Percentiles rank a stretch among this genome's conserved stretches.
Evolutionary conservation across 2,329 filamentous ascomycete species (phyloP).

Genomic region (Hypoxylon sp.): DNA sequence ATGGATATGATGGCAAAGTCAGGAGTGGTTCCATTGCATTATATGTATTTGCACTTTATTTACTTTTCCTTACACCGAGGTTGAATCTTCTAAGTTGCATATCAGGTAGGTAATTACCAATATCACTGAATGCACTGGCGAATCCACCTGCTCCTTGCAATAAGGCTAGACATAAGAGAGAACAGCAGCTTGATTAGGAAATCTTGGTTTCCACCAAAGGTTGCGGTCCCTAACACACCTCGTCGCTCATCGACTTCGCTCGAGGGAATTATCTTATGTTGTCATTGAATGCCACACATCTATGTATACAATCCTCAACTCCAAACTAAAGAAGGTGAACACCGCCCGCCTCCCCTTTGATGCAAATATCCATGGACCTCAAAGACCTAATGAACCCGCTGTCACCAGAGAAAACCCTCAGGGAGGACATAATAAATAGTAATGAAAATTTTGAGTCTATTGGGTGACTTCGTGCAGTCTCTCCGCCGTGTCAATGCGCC

Average conservation of each 20-base stretch:
- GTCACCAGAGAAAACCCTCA: constrained; percentile 7
- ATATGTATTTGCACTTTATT: constrained; percentile 1
- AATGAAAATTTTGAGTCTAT: constrained; percentile 48
- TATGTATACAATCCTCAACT: constrained; percentile 48
- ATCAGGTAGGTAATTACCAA: not conserved
- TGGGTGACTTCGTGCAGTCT: constrained; percentile 55
- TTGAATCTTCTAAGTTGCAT: constrained; percentile 10
- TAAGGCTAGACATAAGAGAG: constrained; percentile 27
- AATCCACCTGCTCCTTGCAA: constrained; percentile 17
- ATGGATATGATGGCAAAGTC: not conserved
- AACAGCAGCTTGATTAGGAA: constrained; percentile 12
- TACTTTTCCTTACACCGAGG: not conserved
- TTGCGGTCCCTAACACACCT: constrained; percentile 2
- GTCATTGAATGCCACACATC: constrained; percentile 45
- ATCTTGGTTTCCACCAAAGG: constrained; percentile 21
- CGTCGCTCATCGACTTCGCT: constrained; percentile 31
- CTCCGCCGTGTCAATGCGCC: constrained; percentile 58
- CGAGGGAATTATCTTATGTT: constrained; percentile 36
- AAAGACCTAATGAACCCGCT: constrained; percentile 24
- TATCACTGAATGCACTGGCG: constrained; percentile 7
- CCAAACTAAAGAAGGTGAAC: constrained; percentile 37
- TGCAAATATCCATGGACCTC: constrained; percentile 42
- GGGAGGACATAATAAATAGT: constrained; percentile 17
- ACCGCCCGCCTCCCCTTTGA: constrained; percentile 34
- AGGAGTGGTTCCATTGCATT: not conserved